Conservation (phyloP, 75 land plant species). For the Pinus tabuliformis region DNA sequence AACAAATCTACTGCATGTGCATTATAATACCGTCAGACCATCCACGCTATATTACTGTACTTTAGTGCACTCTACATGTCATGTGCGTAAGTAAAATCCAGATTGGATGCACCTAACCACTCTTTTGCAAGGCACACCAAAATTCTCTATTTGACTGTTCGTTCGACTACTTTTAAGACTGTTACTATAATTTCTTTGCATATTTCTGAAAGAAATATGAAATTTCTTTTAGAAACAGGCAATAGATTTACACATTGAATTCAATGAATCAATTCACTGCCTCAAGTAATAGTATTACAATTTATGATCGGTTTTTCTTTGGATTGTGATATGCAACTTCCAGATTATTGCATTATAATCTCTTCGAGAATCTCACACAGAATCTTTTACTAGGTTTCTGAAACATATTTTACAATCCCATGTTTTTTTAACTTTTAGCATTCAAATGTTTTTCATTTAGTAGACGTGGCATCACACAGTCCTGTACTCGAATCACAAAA, state of each 20-base stretch:
- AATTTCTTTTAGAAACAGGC: not conserved
- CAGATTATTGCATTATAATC: not conserved
- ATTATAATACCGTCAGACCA: no score
- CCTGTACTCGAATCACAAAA: slow-evolving; percentile 87
- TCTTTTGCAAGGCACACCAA: no score
- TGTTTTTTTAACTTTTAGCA: not conserved
- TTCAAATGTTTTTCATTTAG: slow-evolving; percentile 4
- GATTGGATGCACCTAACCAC: no score
- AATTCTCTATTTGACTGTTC: no score
- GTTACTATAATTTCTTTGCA: not conserved
- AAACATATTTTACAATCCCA: not conserved
- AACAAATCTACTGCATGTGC: no score
- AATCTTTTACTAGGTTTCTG: not conserved
- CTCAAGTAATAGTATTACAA: not conserved
- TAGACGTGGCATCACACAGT: slow-evolving; percentile 66
- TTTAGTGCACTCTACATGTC: no score
- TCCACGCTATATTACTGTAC: no score
- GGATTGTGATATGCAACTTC: not conserved
- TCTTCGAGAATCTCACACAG: not conserved
- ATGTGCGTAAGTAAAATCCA: no score
- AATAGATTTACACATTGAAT: not conserved
- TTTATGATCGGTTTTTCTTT: not conserved
- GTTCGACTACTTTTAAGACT: no score
- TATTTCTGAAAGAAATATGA: no score
- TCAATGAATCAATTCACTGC: not conserved